Base-by-base conservation (phyloP, 345 rosid genomes). In the Capsella bursapastoris region DNA sequence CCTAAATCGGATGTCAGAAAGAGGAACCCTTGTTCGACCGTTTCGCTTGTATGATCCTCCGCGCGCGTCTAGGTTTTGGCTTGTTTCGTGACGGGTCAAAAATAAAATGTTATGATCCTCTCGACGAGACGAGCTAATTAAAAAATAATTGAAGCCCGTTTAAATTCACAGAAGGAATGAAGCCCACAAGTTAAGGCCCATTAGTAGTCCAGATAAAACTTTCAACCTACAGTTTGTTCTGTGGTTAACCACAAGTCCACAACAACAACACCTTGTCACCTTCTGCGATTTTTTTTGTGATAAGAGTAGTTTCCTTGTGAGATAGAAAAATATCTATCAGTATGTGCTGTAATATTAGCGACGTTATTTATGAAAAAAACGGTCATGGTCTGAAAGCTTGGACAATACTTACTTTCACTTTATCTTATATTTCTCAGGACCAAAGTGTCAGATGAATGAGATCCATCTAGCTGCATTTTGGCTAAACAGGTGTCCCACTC, bases 391-490 rank as follows among this genome's bases (percentile, higher is more conserved):
- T 35, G 56, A 48, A 56, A 40, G 61, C 72, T 34, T 15, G 34
- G 62, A 37, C 38, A 37, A 9, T 45, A 37, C 14, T 57, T 22
- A 22, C 25, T 22, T 22, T 22, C 0, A 22, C 25, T 22, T 22
- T 49, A 58, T 74, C 73, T 7, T 57, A 35, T 58, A 22, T 74
- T 13, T 22, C 43, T 18, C 31, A 28, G 73, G 73, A 74, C 78
- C 67, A 74, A 28, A 74, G 37, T 49, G 38, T 50, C 28, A 15
- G 35, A 59, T 57, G 78, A 58, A 66, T 27, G 16, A 66, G 73
- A 74, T 67, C 60, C 25, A 29, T 51, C 68, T 72, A 74, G 72
- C 78, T 66, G 59, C 78, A 66, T 58, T 41, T 74, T 66, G 73
- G 53, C 45, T 74, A 11, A 7, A 55, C 34, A 58, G 7, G 67